Conservation (phyloP, 2,329 filamentous ascomycete species). For the Epichloe coenophiala region DNA sequence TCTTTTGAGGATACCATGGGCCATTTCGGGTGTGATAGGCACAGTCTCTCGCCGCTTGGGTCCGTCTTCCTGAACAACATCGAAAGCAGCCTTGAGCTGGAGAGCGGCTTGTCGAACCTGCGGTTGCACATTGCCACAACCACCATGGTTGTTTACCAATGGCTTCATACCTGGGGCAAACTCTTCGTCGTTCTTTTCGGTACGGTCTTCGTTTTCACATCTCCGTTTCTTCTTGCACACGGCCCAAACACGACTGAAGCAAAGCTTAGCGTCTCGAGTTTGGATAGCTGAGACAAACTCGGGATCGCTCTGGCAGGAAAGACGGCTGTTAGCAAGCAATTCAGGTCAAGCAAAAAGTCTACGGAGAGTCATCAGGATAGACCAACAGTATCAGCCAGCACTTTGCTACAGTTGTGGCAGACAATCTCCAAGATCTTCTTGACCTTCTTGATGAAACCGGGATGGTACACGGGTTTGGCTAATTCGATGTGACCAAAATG, state of each 20-base stretch:
- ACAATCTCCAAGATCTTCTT: conserved; percentile 99
- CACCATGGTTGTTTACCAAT: conserved; percentile 53
- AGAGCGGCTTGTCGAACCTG: conserved; percentile 78
- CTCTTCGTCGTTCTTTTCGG: conserved; percentile 55
- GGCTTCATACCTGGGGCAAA: conserved; percentile 48
- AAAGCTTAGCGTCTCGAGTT: conserved; percentile 82
- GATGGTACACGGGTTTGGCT: conserved; percentile 87
- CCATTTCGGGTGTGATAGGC: conserved; percentile 69
- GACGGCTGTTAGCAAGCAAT: conserved; percentile 44
- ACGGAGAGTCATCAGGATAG: conserved; percentile 36
- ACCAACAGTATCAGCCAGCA: conserved; percentile 97
- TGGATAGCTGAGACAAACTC: conserved; percentile 71
- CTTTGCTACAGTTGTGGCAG: conserved; percentile 97
- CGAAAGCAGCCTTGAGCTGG: conserved; percentile 62
- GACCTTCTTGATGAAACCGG: conserved; percentile 95
- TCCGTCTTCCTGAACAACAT: conserved; percentile 54
- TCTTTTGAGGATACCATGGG: conserved; percentile 72
- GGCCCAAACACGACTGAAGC: conserved; percentile 86
- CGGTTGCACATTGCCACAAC: conserved; percentile 85
- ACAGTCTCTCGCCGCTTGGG: conserved; percentile 64
- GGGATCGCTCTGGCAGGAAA: conserved; percentile 56
- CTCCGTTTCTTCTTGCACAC: conserved; percentile 78
- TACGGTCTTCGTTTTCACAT: conserved; percentile 68
- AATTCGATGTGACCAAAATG: conserved; percentile 99
- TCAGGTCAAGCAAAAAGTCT: conserved; percentile 32